Evolutionary conservation across 2,329 filamentous ascomycete genomes (phyloP), one percentile per base, ranked within the genome.

Genomic region (Xylaria sp.): DNA sequence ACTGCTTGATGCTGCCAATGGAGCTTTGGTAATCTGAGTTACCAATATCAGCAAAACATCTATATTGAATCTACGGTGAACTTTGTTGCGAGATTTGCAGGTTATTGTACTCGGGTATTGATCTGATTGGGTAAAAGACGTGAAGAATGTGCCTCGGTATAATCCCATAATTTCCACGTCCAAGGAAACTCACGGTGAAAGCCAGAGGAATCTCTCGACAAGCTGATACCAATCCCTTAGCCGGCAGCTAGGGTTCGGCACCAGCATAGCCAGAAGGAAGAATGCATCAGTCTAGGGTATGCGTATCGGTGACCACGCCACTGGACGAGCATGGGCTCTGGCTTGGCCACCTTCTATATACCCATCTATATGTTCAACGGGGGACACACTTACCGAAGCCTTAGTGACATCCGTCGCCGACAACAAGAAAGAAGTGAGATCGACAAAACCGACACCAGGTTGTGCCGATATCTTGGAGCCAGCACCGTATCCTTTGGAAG

Each of bases 401-500:
- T 69, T 62, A 13, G 59, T 63, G 54, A 91, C 92, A 71, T 97
- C 90, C 1, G 74, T 71, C 56, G 85, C 79, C 0, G 81, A 73
- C 41, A 97, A 74, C 20, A 96, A 74, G 58, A 99, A 87, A 9
- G 87, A 89, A 24, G 86, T 85, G 41, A 92, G 76, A 68, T 96
- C 92, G 48, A 97, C 87, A 60, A 97, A 88, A 0, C 91, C 91
- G 22, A 88, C 79, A 1, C 86, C 83, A 7, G 78, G 53, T 34
- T 81, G 80, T 1, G 91, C 88, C 17, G 81, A 75, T 50, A 97
- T 87, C 58, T 80, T 83, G 63, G 87, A 92, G 41, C 86, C 87
- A 24, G 92, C 90, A n/a, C 91, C 90, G 68, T 96, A 97, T 0
- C 90, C 92, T 66, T 91, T 89, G 9, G 79, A 75, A 29, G 81